These are phyloP conservation scores for Metschnikowia gruessii DNA, from an alignment of 805 yeast genomes.

Conservation along the genomic window DNA sequence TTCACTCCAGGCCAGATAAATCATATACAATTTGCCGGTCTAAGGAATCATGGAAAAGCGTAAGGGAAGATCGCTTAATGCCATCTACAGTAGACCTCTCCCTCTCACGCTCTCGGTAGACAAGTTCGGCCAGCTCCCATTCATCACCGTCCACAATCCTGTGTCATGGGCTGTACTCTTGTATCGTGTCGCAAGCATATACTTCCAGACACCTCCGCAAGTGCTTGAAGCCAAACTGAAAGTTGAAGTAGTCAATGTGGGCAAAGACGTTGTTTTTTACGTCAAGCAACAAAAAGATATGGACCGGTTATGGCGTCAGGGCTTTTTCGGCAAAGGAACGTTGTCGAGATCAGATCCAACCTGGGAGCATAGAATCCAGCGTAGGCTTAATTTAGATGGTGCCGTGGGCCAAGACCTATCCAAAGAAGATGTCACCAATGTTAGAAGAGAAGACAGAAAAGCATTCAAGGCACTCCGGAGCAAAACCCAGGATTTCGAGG, in stretches of 20 bases:
- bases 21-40: not conserved
- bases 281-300: constrained; percentile 47
- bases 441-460: constrained; percentile 67
- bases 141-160: constrained; percentile 61
- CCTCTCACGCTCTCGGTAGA: constrained; percentile 49
- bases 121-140: constrained; percentile 46
- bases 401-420: constrained; percentile 27
- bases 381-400: constrained; percentile 39
- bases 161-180: constrained; percentile 55
- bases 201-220: constrained; percentile 28
- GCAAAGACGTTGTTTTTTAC: constrained; percentile 31
- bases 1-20: not conserved
- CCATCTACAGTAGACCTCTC: constrained; percentile 47
- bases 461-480: constrained; percentile 70
- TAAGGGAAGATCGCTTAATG: constrained; percentile 28
- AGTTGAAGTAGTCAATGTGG: constrained; percentile 21
- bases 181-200: constrained; percentile 28
- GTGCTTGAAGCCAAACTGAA: constrained; percentile 15
- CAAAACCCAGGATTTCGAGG: constrained; percentile 47
- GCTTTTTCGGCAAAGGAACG: constrained; percentile 92
- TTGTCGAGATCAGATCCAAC: constrained; percentile 90
- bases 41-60: constrained; percentile 31
- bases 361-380: constrained; percentile 67
- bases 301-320: constrained; percentile 68
- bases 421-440: constrained; percentile 74